Conservation (phyloP, 1,139 yeast genomes). For the Hyphopichia khmerensis region DNA sequence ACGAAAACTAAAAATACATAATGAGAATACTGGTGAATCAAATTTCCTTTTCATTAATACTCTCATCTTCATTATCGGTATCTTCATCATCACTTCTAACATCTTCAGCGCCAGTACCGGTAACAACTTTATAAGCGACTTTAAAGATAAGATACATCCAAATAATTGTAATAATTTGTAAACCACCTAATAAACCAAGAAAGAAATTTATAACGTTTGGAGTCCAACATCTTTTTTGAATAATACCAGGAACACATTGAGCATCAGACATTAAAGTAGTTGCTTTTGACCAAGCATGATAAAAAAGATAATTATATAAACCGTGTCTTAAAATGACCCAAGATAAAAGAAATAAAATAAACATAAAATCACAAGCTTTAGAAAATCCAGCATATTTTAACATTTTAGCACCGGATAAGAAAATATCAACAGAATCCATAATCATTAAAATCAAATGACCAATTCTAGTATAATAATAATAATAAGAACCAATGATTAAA, state of each 20-base stretch:
- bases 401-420: constrained; percentile 72
- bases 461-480: constrained; percentile 67
- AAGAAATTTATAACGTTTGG: constrained; percentile 50
- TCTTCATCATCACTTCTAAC: constrained; percentile 76
- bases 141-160: constrained; percentile 77
- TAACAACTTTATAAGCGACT: constrained; percentile 67
- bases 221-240: constrained; percentile 57
- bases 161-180: constrained; percentile 64
- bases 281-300: constrained; percentile 45
- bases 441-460: constrained; percentile 77
- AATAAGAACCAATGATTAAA: constrained; percentile 71
- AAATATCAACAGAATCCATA: constrained; percentile 83
- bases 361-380: constrained; percentile 64
- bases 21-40: not conserved
- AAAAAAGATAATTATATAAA: constrained; percentile 65
- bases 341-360: constrained; percentile 60
- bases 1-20: not conserved
- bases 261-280: constrained; percentile 36
- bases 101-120: constrained; percentile 77
- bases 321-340: constrained; percentile 81
- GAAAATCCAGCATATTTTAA: constrained; percentile 68
- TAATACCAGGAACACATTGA: constrained; percentile 31
- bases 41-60: not conserved
- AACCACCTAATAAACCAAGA: constrained; percentile 55
- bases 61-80: constrained; percentile 25